Base-by-base conservation (phyloP, 139 green algal species). In the Medakamo hakoo region DNA sequence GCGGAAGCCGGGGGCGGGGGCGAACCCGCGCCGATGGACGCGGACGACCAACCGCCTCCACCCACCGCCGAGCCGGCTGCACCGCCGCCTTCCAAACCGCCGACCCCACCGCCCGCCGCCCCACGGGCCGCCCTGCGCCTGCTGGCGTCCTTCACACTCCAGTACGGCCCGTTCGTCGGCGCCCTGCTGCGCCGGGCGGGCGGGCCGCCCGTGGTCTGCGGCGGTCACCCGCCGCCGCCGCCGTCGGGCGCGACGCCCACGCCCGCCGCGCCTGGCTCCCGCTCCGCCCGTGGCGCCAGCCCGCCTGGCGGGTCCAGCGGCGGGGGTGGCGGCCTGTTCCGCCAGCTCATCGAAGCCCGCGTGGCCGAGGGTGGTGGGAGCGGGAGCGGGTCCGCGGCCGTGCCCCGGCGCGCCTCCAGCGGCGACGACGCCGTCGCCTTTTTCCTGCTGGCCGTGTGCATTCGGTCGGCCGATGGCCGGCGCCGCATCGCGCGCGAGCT, bases 111-210 rank as follows among this genome's bases (percentile, higher is more conserved):
- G 40, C 40, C 40, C 40, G 40, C 40, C 9, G 40, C 9, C 9
- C 40, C 40, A 24, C 55, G 55, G 22, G 23, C 55, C 57, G 73
- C 79, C 21, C 73, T 95, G 24, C 74, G 76, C 58, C 76, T 91
- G 67, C 83, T 96, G n/a, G 84, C 82, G 1, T 88, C 94, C 29
- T 86, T 90, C 70, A 80, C 72, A 4, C 78, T 95, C 21, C 71
- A 90, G 59, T 91, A 89, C 77, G 71, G 69, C 32, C 67, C 82
- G 30, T 80, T 76, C 20, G 76, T 90, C 5, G 78, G 79, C 3
- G 75, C 90, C 66, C 70, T 95, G 63, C 73, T 95, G 21, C 84
- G 85, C 72, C 70, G 82, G 2, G 88, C 94, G 71, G 71, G 70
- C 2, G 82, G 89, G 66, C 70, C 79, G 28, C 64, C 30, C n/a